Evolutionary conservation across 768 basidiomycete genomes (phyloP), one percentile per base, ranked within the genome.

Genomic region (Suillus discolor): DNA sequence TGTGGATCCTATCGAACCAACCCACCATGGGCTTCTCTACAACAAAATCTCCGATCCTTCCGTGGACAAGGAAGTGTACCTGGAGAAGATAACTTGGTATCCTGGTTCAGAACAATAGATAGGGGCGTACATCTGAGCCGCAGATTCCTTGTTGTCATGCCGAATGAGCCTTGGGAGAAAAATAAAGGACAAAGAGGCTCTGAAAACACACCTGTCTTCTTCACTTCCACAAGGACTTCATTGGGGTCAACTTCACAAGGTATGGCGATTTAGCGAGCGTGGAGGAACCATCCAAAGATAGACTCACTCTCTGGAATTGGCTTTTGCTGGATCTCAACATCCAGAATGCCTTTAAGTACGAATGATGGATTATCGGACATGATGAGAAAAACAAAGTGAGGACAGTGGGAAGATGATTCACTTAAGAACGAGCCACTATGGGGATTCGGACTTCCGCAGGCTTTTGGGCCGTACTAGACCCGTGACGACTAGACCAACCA

Each of bases 201-300:
- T 42, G 25, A 28, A 39, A 41, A 71, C 84, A 66, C 66, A 89
- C 93, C 95, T 20, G 96, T 97, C 80, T 96, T 96, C 80, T 94
- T 95, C 49, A 98, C 91, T 71, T 91, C 83, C 41, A 99, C 87
- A 25, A 98, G 87, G 49, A 95, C 94, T 68, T 97, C 91, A 72
- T 90, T 81, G 63, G 84, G 84, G 23, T 84, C 81, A 67, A 92
- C 91, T 91, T 72, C 42, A 45, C 34, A 45, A 63, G 64, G 15
- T 12, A 31, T 20, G 54, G 23, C 54, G 57, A 63, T 72, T 59
- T 65, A 62, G 51, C 63, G 62, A 57, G 57, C 12, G 62, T 62
- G 31, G 45, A 20, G 18, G 8, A 51, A 63, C 20, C 36, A 42
- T 38, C 47, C 39, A 49, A 34, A 44, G 41, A 60, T 42, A 31